Percentiles rank a stretch among this genome's conserved stretches.
Evolutionary conservation across 1,284 basidiomycete species (phyloP).

Genomic region (Ceratobasidium sp.): DNA sequence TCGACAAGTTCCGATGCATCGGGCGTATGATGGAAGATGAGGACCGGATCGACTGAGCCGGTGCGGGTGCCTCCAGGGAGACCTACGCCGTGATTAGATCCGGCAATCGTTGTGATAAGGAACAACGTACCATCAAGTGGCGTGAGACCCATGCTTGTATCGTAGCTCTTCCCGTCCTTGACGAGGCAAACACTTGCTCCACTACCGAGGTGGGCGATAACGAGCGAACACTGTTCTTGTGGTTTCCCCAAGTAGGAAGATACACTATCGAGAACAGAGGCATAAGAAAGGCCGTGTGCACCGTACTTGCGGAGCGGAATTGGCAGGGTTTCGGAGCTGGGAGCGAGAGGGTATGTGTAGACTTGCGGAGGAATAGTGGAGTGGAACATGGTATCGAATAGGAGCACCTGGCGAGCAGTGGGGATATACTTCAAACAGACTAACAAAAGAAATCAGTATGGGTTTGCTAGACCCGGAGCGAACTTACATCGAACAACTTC

Average conservation of each 20-base stretch:
- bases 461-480: constrained; percentile 62
- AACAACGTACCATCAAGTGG: constrained; percentile 61
- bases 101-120: not conserved
- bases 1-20: constrained; percentile 76
- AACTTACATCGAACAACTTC: constrained; percentile 52
- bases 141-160: constrained; percentile 85
- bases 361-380: constrained; percentile 74
- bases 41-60: constrained; percentile 80
- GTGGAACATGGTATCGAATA: constrained; percentile 89
- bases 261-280: constrained; percentile 56
- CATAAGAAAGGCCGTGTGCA: constrained; percentile 73
- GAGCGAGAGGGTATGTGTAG: constrained; percentile 78
- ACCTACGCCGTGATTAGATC: constrained; percentile 50
- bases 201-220: constrained; percentile 83
- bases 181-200: constrained; percentile 84
- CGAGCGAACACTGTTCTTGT: constrained; percentile 65
- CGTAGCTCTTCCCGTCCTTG: constrained; percentile 70
- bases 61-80: constrained; percentile 87
- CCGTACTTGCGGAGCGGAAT: constrained; percentile 84
- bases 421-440: constrained; percentile 70
- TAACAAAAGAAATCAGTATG: constrained; percentile 65
- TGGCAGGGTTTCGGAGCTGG: constrained; percentile 62
- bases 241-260: constrained; percentile 63
- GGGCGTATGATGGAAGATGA: constrained; percentile 85
- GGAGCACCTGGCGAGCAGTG: constrained; percentile 67